Conservation (phyloP, 345 rosid genomes). For the Lepidium didymum region DNA sequence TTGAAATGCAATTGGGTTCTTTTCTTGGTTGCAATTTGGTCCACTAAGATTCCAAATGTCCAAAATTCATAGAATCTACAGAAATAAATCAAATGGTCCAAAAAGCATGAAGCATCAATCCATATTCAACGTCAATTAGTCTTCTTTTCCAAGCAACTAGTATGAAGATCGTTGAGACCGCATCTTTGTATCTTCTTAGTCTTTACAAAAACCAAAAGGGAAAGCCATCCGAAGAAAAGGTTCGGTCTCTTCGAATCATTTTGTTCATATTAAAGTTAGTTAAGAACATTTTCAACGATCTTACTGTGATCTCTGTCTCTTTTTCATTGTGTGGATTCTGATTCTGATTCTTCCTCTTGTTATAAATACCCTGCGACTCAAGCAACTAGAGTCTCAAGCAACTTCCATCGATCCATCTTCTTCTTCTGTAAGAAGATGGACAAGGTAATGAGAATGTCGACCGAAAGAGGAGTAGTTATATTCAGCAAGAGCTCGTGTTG, state of each 20-base stretch:
- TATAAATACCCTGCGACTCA: constrained; percentile 16
- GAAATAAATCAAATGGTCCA: constrained; percentile 24
- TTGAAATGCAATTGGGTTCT: constrained; percentile 10
- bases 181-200: constrained; percentile 15
- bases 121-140: background rate
- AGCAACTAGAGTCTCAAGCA: constrained; percentile 2
- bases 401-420: background rate
- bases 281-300: constrained; percentile 10
- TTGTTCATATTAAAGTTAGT: background rate
- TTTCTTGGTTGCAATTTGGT: background rate
- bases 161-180: constrained; percentile 11
- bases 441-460: constrained; percentile 48
- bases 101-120: constrained; percentile 12
- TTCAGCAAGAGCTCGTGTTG: constrained; percentile 84
- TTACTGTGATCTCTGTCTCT: background rate
- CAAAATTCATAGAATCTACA: background rate
- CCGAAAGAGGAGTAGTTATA: constrained; percentile 65
- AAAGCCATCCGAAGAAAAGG: constrained; percentile 5
- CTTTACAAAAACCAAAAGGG: background rate
- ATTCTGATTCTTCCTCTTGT: constrained; percentile 16
- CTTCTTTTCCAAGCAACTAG: constrained; percentile 15
- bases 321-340: background rate
- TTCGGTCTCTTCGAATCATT: constrained; percentile 18
- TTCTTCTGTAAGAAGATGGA: constrained; percentile 30
- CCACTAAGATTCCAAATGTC: constrained; percentile 15